A percentile compares a stretch with the other conserved stretches of the same genome.
Evolutionary conservation across 768 basidiomycete genomes (phyloP).

Genomic region (Cystobasidium ongulense): DNA sequence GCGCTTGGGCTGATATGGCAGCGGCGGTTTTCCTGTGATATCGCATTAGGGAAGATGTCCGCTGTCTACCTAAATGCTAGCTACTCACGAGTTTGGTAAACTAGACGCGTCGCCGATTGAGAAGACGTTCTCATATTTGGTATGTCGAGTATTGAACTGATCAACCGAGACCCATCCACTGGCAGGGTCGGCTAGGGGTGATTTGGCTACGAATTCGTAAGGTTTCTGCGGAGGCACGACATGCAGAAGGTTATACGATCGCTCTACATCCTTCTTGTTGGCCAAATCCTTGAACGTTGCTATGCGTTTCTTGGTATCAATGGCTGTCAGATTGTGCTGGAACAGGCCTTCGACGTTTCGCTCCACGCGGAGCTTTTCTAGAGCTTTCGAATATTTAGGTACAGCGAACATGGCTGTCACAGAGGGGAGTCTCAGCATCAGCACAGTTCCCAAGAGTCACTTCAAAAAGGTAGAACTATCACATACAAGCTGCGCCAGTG

Average conservation of each 20-base stretch:
- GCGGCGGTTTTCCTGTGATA: constrained; percentile 68
- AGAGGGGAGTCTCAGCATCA: constrained; percentile 34
- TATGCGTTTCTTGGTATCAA: constrained; percentile 62
- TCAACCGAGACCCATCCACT: constrained; percentile 83
- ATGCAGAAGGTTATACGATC: constrained; percentile 53
- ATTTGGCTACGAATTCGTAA: constrained; percentile 65
- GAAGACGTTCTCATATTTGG: constrained; percentile 77
- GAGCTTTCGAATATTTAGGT: constrained; percentile 85
- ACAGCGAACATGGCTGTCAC: constrained; percentile 76
- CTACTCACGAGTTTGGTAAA: constrained; percentile 66
- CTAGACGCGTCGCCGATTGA: constrained; percentile 86
- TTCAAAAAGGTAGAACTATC: background rate
- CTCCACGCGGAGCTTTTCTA: constrained; percentile 65
- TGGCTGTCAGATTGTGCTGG: constrained; percentile 67
- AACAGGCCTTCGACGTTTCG: constrained; percentile 76
- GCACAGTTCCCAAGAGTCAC: background rate
- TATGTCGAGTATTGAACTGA: constrained; percentile 68
- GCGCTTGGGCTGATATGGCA: constrained; percentile 82
- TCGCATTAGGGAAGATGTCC: background rate
- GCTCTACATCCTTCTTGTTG: constrained; percentile 56
- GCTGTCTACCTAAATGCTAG: background rate
- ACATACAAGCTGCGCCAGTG: constrained; percentile 38
- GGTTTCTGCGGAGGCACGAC: constrained; percentile 90
- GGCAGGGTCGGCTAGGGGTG: constrained; percentile 52
- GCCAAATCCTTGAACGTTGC: constrained; percentile 65